Evolutionary conservation across 306 rosid species (phyloP).

Genomic region (Canavalia ensiformis): DNA sequence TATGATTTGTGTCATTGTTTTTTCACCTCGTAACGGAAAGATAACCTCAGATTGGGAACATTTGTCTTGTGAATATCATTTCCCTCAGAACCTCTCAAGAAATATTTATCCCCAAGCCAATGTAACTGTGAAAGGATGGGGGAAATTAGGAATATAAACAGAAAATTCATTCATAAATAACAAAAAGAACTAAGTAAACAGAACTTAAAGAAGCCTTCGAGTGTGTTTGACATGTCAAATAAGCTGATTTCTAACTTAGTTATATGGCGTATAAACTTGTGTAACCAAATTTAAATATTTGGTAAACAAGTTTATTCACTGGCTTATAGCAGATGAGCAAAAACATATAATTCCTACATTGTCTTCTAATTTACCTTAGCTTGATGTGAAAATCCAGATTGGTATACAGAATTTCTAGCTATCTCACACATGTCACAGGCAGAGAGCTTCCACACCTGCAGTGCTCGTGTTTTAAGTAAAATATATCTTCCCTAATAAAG

Average conservation of each 20-base stretch:
- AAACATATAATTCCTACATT: not conserved
- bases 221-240: too few relatives aligned
- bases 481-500: constrained; percentile 34
- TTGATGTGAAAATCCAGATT: constrained; percentile 85
- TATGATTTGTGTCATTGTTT: constrained; percentile 30
- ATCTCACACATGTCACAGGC: constrained; percentile 89
- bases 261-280: too few relatives aligned
- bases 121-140: constrained; percentile 60
- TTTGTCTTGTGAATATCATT: constrained; percentile 84
- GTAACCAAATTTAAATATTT: too few relatives aligned
- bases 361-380: constrained; percentile 68
- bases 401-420: constrained; percentile 90
- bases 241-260: too few relatives aligned
- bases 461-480: constrained; percentile 20
- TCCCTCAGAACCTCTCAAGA: constrained; percentile 78
- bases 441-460: constrained; percentile 89
- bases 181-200: constrained; percentile 21
- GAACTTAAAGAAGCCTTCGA: constrained; percentile 1
- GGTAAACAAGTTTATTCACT: too few relatives aligned
- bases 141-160: not conserved
- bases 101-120: constrained; percentile 82
- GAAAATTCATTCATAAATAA: constrained; percentile 28
- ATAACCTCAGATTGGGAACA: constrained; percentile 73
- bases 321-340: not conserved
- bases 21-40: constrained; percentile 68